These are phyloP conservation scores for Botrytis hyacinthi DNA, from an alignment of 2,329 filamentous ascomycete species.

Conservation along the genomic window DNA sequence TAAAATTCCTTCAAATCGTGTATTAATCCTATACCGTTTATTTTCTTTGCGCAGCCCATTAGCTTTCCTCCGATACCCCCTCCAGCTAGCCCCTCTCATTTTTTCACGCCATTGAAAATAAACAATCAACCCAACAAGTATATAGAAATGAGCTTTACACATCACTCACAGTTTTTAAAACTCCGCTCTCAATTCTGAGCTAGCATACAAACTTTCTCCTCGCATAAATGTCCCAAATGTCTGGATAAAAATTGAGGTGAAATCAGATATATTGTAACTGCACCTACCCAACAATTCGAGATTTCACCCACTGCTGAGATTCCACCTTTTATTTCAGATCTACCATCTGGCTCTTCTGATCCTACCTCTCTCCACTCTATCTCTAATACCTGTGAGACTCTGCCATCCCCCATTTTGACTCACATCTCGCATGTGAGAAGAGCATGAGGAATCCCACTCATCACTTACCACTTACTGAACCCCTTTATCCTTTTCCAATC, in stretches of 20 bases:
- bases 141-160: neutral
- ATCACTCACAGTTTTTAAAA: neutral
- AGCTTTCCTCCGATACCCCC: neutral
- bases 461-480: neutral
- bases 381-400: neutral
- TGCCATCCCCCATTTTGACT: neutral
- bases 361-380: neutral
- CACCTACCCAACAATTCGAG: neutral
- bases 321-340: neutral
- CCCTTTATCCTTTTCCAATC: neutral
- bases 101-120: neutral
- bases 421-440: neutral
- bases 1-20: fast-evolving
- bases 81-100: neutral
- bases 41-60: neutral
- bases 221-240: neutral
- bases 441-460: neutral
- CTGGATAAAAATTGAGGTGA: neutral
- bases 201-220: neutral
- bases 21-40: neutral
- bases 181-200: neutral
- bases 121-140: neutral
- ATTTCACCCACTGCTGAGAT: neutral
- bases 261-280: neutral
- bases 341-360: neutral